Conservation (phyloP, 129 eudicot species). For the Artemisia argyi region DNA sequence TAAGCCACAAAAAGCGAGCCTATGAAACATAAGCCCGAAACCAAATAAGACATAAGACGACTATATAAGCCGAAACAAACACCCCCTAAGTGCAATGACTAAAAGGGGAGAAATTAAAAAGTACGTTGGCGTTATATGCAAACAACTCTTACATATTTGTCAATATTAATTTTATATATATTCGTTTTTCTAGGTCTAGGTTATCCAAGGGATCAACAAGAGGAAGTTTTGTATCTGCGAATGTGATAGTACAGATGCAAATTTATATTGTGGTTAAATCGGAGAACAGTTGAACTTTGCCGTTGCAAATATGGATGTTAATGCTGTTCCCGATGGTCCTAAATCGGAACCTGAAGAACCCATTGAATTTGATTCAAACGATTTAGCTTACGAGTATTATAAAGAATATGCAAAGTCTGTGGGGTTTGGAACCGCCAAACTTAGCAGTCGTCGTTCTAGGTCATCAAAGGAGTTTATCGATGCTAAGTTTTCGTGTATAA, state of each 20-base stretch:
- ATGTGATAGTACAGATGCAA: conserved; percentile 23
- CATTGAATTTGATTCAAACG: conserved; percentile 78
- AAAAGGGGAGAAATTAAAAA: too few species aligned
- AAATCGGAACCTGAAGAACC: conserved; percentile 56
- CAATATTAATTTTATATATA: too few species aligned
- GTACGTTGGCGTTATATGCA: conserved; percentile 47
- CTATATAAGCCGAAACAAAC: too few species aligned
- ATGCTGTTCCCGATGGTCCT: conserved; percentile 23
- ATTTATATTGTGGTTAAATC: conserved; percentile 16
- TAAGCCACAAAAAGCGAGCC: too few species aligned
- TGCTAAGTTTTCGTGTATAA: conserved; percentile 90
- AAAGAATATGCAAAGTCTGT: conserved; percentile 82
- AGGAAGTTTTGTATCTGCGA: background rate
- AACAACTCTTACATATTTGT: conserved; percentile 29
- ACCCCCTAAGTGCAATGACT: too few species aligned
- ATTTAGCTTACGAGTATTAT: conserved; percentile 77
- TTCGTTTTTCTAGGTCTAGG: conserved; percentile 10
- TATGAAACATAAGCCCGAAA: too few species aligned
- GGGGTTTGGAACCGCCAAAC: conserved; percentile 92
- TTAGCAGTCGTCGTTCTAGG: conserved; percentile 93
- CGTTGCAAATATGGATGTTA: conserved; percentile 42
- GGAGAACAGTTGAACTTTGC: too few species aligned
- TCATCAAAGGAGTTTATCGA: conserved; percentile 89
- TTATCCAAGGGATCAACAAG: conserved; percentile 9
- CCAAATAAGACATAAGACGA: too few species aligned